phyloP scores from a whole-genome alignment of 768 basidiomycete genomes.

The Asterophora parasitica region DNA sequence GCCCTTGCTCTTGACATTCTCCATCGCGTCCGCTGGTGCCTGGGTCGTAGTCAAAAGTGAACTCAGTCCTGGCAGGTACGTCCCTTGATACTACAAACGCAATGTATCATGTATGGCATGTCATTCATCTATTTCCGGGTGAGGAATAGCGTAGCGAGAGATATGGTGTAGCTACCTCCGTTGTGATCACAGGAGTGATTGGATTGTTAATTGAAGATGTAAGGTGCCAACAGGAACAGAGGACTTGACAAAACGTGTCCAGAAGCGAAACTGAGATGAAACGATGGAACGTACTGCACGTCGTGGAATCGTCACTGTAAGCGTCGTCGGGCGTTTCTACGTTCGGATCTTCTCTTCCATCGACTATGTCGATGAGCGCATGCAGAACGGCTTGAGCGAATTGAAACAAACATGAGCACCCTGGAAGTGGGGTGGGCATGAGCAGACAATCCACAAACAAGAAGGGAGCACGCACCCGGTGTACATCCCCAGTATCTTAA shows the following conservation, averaged over 20 bases:
- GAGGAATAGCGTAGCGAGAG: constrained; percentile 53
- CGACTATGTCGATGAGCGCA: constrained; percentile 23
- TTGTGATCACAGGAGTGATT: constrained; percentile 63
- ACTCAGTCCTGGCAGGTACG: constrained; percentile 49
- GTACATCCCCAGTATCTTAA: constrained; percentile 65
- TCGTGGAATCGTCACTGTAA: constrained; percentile 55
- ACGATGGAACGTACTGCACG: constrained; percentile 37
- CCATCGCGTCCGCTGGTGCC: constrained; percentile 20
- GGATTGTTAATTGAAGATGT: neutral
- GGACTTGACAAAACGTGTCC: constrained; percentile 70
- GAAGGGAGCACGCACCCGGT: constrained; percentile 47
- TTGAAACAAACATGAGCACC: constrained; percentile 38
- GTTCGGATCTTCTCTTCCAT: constrained; percentile 43
- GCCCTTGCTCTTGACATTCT: constrained; percentile 16
- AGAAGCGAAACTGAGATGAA: constrained; percentile 20
- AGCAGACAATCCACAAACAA: neutral
- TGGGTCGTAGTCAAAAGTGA: constrained; percentile 68
- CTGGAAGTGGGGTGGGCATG: constrained; percentile 21
- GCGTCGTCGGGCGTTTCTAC: constrained; percentile 25
- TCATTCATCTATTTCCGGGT: constrained; percentile 43
- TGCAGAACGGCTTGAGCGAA: neutral
- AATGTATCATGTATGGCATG: constrained; percentile 57
- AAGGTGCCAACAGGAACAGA: neutral
- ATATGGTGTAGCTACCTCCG: constrained; percentile 32
- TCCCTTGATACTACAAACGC: constrained; percentile 48